phyloP scores from a whole-genome alignment of 495 filamentous ascomycete species.

The Talaromyces stipitatus region DNA sequence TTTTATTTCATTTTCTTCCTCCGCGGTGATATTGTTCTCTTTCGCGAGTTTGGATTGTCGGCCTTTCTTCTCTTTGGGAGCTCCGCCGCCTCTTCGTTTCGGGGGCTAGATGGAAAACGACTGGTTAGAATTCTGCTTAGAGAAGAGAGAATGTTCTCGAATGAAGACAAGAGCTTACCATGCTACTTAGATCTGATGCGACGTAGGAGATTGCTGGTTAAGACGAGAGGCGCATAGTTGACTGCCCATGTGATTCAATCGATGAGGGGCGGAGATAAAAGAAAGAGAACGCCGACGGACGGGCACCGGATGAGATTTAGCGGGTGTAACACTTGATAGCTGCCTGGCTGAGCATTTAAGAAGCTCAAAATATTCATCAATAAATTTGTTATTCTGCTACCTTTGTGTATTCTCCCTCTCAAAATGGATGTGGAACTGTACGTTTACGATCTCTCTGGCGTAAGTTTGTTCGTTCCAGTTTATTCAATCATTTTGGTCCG shows the following conservation, averaged over 20 bases:
- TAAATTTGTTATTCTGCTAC: background rate
- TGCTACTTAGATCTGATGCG: background rate
- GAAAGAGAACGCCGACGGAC: background rate
- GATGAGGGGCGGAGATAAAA: background rate
- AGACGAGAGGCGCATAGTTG: background rate
- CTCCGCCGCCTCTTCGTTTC: slow-evolving; percentile 27
- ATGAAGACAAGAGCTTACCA: background rate
- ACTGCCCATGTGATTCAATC: background rate
- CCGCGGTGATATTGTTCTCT: slow-evolving; percentile 73
- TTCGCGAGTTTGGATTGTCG: slow-evolving; percentile 78
- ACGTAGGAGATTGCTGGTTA: background rate
- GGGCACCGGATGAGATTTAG: background rate
- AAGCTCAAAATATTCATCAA: background rate
- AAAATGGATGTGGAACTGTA: slow-evolving; percentile 85
- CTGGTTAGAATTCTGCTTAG: background rate
- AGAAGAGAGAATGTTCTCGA: background rate
- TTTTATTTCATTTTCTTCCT: slow-evolving; percentile 81
- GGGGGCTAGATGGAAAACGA: slow-evolving; percentile 21
- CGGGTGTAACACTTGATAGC: background rate
- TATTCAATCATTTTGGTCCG: background rate
- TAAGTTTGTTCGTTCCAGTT: slow-evolving; percentile 13
- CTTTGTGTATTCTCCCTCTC: background rate
- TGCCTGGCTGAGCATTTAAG: background rate
- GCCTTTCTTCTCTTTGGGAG: slow-evolving; percentile 33
- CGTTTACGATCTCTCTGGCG: slow-evolving; percentile 88